Evolutionary conservation across 1,284 basidiomycete species (phyloP), one percentile per base, ranked within the genome.

Genomic region (Ceratobasidium papillatum): DNA sequence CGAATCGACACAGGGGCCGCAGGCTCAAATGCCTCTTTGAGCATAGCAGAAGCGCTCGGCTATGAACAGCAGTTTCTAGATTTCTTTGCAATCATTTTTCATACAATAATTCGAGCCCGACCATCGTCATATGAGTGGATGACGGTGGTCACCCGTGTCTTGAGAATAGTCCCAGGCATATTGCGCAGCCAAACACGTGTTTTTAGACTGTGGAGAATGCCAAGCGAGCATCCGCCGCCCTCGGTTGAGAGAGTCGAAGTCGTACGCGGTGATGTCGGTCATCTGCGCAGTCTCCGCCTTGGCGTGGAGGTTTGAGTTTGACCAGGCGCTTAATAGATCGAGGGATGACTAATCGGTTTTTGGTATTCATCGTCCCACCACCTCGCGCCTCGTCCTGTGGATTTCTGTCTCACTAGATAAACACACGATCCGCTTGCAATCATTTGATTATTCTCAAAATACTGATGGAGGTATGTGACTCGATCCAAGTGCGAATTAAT

Each of bases 381-480:
- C n/a, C n/a, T n/a, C n/a, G n/a, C n/a, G n/a, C n/a, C n/a, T n/a
- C n/a, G n/a, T n/a, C n/a, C n/a, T n/a, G n/a, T n/a, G n/a, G n/a
- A n/a, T n/a, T n/a, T n/a, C n/a, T n/a, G n/a, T n/a, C n/a, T n/a
- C n/a, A n/a, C n/a, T n/a, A n/a, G n/a, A n/a, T n/a, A n/a, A n/a
- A n/a, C n/a, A n/a, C 63, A 51, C 41, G 17, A 66, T 38, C 27
- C n/a, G 30, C 17, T n/a, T 49, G 47, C 17, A 22, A n/a, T 5
- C 19, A 17, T 22, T 22, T 32, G 9, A 34, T 54, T 3, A 17
- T 52, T 30, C 27, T 8, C 9, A 8, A 12, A 34, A 47, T 14
- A 8, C 8, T 58, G 27, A 76, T 76, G 76, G 76, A 76, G 68
- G 76, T 75, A 58, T 30, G 75, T 36, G 34, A 45, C 41, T 59